phyloP scores from a whole-genome alignment of 345 rosid genomes.

The Gossypium raimondii region DNA sequence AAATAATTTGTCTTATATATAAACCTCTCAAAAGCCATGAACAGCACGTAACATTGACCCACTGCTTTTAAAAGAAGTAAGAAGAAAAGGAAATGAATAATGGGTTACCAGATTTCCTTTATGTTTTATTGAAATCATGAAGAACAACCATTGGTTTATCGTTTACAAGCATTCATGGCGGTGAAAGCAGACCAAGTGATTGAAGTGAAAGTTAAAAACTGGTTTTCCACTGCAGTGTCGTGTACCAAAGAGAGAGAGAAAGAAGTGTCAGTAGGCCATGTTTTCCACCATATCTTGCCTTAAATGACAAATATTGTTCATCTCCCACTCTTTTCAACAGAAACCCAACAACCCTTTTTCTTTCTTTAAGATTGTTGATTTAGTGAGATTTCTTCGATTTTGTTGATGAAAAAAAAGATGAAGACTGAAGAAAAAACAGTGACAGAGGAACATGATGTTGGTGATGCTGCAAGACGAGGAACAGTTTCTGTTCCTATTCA shows the following conservation, averaged over 20 bases:
- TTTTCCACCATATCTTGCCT: conserved; percentile 22
- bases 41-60: background rate
- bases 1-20: background rate
- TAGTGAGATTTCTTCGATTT: conserved; percentile 15
- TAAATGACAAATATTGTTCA: conserved; percentile 15
- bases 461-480: conserved; percentile 19
- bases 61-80: background rate
- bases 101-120: background rate
- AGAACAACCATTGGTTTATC: background rate
- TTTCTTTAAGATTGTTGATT: background rate
- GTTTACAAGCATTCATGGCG: background rate
- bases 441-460: conserved; percentile 18
- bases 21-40: background rate
- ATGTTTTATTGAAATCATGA: background rate
- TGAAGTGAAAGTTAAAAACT: conserved; percentile 8
- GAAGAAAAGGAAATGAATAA: background rate
- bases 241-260: background rate
- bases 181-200: background rate
- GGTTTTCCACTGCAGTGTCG: background rate
- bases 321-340: conserved; percentile 10
- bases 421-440: conserved; percentile 27
- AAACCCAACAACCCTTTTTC: background rate
- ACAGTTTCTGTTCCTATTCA: conserved; percentile 14
- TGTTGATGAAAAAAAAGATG: conserved; percentile 22
- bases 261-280: conserved; percentile 19